Percentiles rank a stretch among this genome's conserved stretches.
Evolutionary conservation across 78 protist species (phyloP).

Genomic region (Planoprotostelium fungivorum): DNA sequence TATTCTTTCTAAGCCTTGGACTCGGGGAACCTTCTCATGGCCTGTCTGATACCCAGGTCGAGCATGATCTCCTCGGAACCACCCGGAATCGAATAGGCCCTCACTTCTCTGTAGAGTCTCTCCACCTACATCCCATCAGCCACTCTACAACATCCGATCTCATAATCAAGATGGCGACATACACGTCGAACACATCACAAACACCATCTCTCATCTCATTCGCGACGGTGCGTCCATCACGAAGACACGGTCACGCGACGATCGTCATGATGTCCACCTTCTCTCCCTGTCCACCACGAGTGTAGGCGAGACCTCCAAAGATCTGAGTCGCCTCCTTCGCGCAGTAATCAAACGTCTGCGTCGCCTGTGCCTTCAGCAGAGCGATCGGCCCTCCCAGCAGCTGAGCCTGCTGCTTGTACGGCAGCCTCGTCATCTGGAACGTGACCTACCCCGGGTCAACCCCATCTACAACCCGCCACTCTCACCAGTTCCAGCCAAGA

Average conservation of each 20-base stretch:
- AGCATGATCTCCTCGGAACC: conserved; percentile 37
- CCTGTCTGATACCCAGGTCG: conserved; percentile 1
- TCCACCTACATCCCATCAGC: conserved; percentile 9
- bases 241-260: neutral
- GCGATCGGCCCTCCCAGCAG: conserved; percentile 40
- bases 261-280: neutral
- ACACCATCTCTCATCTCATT: too few relatives aligned
- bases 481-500: conserved; percentile 34
- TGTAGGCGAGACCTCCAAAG: conserved; percentile 51
- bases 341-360: conserved; percentile 45
- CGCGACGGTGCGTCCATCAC: too few relatives aligned
- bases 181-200: too few relatives aligned
- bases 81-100: conserved; percentile 37
- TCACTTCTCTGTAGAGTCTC: conserved; percentile 38
- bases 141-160: neutral
- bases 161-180: too few relatives aligned
- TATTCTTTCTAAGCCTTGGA: too few relatives aligned
- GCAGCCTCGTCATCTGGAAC: neutral
- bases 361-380: conserved; percentile 54
- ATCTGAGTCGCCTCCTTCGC: conserved; percentile 54
- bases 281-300: conserved; percentile 35
- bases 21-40: neutral
- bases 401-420: neutral
- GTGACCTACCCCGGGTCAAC: neutral
- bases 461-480: neutral